These are phyloP conservation scores for Pythium plurisporium DNA, from an alignment of 352 stramenopile genomes.

Conservation along the genomic window DNA sequence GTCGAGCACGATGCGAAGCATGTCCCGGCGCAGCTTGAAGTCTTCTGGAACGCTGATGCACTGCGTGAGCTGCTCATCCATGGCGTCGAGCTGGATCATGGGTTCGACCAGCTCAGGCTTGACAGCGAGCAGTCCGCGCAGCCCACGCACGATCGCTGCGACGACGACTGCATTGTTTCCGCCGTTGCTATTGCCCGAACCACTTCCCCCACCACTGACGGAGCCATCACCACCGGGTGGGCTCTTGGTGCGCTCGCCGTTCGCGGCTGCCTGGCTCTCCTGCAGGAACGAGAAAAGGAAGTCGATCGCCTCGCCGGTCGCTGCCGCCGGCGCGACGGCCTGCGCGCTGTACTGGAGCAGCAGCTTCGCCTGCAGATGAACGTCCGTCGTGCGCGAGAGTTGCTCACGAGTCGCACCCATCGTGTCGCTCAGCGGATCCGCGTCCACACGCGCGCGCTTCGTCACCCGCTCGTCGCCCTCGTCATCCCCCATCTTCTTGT, in stretches of 20 bases:
- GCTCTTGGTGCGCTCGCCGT: slow-evolving; percentile 12
- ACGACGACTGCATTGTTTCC: slow-evolving; percentile 46
- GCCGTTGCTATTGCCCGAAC: slow-evolving; percentile 2
- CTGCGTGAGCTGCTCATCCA: slow-evolving; percentile 74
- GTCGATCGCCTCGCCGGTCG: slow-evolving; percentile 62
- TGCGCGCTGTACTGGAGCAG: slow-evolving; percentile 50
- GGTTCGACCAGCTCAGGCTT: slow-evolving; percentile 64
- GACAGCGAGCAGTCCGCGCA: slow-evolving; percentile 48
- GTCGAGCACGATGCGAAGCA: slow-evolving; percentile 69
- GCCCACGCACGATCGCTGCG: slow-evolving; percentile 55
- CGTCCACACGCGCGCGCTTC: slow-evolving; percentile 12
- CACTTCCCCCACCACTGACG: too few species aligned
- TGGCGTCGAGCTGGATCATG: slow-evolving; percentile 79
- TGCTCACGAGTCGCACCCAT: slow-evolving; percentile 38
- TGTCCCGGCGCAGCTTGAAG: slow-evolving; percentile 70
- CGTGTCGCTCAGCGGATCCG: neutral
- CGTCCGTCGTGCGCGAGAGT: slow-evolving; percentile 36
- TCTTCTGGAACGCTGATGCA: slow-evolving; percentile 70
- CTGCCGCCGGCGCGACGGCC: slow-evolving; percentile 37
- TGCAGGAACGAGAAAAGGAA: slow-evolving; percentile 81
- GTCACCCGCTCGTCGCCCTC: slow-evolving; percentile 1
- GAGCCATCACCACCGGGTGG: neutral
- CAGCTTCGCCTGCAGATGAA: slow-evolving; percentile 60
- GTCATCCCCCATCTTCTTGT: neutral
- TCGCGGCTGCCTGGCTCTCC: slow-evolving; percentile 37